Evolutionary conservation across 495 filamentous ascomycete genomes (phyloP).

Genomic region (Astrocystis sublimbata): DNA sequence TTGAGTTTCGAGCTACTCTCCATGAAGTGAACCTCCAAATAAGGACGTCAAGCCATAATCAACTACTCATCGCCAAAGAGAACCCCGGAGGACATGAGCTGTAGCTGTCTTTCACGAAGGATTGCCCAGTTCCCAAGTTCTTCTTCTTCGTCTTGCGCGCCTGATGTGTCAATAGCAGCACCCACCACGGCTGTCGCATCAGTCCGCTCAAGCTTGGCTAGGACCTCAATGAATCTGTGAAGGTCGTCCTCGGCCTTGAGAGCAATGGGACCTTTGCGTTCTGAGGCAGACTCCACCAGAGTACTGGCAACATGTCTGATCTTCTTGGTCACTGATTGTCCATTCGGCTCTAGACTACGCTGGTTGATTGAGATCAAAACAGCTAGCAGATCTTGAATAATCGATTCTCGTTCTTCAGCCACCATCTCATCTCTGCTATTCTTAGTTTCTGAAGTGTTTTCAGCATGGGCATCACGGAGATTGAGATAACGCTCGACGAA

Average conservation of each 20-base stretch:
- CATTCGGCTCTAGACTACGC: constrained; percentile 82
- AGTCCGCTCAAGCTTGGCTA: constrained; percentile 67
- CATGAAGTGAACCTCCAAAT: constrained; percentile 7
- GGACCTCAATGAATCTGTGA: constrained; percentile 64
- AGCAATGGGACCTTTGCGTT: constrained; percentile 56
- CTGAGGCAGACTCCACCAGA: constrained; percentile 61
- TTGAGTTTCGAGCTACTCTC: too few species aligned
- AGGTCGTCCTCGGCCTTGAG: constrained; percentile 66
- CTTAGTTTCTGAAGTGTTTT: constrained; percentile 22
- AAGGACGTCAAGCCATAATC: not conserved
- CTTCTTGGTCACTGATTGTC: constrained; percentile 67
- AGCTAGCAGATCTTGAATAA: constrained; percentile 72
- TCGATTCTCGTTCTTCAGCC: constrained; percentile 66
- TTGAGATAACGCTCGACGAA: constrained; percentile 81
- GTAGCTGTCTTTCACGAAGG: constrained; percentile 69
- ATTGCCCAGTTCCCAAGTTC: constrained; percentile 73
- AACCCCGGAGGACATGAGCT: constrained; percentile 67
- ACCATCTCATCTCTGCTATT: constrained; percentile 55
- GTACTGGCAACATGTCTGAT: constrained; percentile 77
- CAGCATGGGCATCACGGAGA: constrained; percentile 56
- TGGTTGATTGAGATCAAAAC: constrained; percentile 71
- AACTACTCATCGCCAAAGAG: constrained; percentile 33
- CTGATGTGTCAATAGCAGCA: constrained; percentile 30
- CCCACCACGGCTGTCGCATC: constrained; percentile 38
- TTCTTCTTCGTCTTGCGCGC: constrained; percentile 65